These are phyloP conservation scores for Saturnispora quitensis DNA, from an alignment of 805 yeast species.

Conservation along the genomic window DNA sequence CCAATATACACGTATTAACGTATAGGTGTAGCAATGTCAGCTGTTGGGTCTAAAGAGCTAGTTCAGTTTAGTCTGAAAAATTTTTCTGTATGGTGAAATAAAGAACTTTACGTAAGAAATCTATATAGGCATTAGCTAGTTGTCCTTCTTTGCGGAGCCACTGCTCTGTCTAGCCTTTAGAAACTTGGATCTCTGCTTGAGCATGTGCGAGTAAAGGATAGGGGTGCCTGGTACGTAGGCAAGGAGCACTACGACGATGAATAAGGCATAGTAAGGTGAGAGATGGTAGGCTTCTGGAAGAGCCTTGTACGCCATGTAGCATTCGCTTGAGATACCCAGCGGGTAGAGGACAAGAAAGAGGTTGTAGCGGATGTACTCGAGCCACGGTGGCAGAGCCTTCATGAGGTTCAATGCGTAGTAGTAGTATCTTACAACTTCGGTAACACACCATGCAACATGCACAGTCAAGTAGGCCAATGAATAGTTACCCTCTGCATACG, in stretches of 20 bases:
- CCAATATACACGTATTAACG: neutral
- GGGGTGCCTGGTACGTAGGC: constrained; percentile 85
- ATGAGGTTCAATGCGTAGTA: constrained; percentile 69
- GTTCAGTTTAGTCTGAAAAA: neutral
- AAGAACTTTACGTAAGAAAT: neutral
- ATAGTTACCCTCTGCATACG: constrained; percentile 54
- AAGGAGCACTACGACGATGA: constrained; percentile 47
- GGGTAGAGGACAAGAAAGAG: constrained; percentile 81
- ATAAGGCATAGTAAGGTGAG: constrained; percentile 37
- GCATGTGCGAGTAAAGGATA: constrained; percentile 77
- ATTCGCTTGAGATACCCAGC: constrained; percentile 82
- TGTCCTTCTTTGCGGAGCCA: neutral
- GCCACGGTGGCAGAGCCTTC: constrained; percentile 45
- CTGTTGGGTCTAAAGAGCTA: neutral
- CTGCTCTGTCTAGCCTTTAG: constrained; percentile 27
- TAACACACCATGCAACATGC: constrained; percentile 79
- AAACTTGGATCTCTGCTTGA: constrained; percentile 76
- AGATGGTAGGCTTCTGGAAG: constrained; percentile 48
- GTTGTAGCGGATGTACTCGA: constrained; percentile 74
- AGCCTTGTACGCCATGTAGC: constrained; percentile 58
- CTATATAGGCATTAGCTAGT: neutral
- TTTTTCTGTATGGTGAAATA: neutral
- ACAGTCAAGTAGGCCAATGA: constrained; percentile 59
- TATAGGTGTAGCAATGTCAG: neutral
- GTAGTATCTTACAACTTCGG: constrained; percentile 86